Conservation (phyloP, 495 filamentous ascomycete genomes). For the Hypoxylon subgilvum region DNA sequence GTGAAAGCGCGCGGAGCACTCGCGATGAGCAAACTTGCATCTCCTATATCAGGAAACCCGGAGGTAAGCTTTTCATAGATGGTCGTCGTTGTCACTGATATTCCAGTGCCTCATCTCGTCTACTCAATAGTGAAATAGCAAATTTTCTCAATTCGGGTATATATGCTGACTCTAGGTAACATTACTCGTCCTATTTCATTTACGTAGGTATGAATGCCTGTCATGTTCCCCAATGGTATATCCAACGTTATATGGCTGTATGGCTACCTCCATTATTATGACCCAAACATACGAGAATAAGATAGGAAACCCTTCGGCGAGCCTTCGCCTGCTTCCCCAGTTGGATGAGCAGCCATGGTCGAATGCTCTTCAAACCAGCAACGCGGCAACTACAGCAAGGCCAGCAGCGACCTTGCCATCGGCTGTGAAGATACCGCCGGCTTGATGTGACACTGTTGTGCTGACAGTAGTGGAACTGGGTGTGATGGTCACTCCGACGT, state of each 20-base stretch:
- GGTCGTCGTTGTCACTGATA: too few relatives aligned
- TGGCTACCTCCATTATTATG: not conserved
- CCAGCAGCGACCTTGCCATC: constrained; percentile 21
- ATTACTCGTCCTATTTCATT: not conserved
- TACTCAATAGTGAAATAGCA: too few relatives aligned
- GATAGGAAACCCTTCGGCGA: not conserved
- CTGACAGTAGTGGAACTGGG: constrained; percentile 17
- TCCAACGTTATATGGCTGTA: not conserved
- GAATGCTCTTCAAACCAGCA: constrained; percentile 13
- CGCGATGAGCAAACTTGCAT: too few relatives aligned
- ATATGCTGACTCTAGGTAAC: constrained; percentile 6
- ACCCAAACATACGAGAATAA: constrained; percentile 13
- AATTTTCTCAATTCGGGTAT: constrained; percentile 26
- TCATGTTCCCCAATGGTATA: constrained; percentile 1
- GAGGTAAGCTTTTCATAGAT: too few relatives aligned
- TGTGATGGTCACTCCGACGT: constrained; percentile 1
- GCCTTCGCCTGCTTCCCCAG: not conserved
- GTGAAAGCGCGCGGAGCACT: too few relatives aligned
- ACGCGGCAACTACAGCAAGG: constrained; percentile 24
- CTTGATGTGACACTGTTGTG: constrained; percentile 18
- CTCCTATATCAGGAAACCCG: too few relatives aligned
- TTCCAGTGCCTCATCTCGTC: too few relatives aligned
- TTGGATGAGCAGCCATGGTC: not conserved
- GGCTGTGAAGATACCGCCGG: constrained; percentile 28
- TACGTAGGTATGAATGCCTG: not conserved